Evolutionary conservation across 345 rosid species (phyloP).

Genomic region (Salix purpurea): DNA sequence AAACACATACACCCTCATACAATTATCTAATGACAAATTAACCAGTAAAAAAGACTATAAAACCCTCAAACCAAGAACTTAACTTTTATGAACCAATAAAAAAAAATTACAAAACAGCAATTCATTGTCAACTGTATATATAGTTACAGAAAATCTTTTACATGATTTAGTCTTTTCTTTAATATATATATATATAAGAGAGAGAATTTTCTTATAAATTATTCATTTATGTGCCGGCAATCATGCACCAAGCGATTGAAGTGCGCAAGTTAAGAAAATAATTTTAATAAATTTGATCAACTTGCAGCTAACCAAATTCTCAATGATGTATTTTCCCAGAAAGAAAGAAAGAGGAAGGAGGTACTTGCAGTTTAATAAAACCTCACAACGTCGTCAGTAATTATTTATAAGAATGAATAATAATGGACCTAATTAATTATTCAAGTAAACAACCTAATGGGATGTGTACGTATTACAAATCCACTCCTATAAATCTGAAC

Average conservation of each 20-base stretch:
- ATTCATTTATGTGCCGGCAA: neutral
- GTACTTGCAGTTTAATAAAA: neutral
- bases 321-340: neutral
- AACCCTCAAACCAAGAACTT: no score
- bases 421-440: neutral
- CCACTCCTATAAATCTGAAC: neutral
- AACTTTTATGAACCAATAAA: no score
- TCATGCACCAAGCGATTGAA: neutral
- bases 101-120: no score
- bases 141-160: no score
- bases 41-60: no score
- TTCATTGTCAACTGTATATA: no score
- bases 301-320: neutral
- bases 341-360: neutral
- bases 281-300: neutral
- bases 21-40: no score
- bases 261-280: neutral
- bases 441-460: neutral
- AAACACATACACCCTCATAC: fast-evolving
- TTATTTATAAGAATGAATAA: neutral
- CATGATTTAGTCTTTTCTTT: no score
- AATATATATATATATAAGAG: no score
- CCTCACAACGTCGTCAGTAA: neutral
- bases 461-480: neutral
- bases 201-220: neutral